Conservation (phyloP, 176 grass and related monocot species). For the Tillandsia leiboldiana region DNA sequence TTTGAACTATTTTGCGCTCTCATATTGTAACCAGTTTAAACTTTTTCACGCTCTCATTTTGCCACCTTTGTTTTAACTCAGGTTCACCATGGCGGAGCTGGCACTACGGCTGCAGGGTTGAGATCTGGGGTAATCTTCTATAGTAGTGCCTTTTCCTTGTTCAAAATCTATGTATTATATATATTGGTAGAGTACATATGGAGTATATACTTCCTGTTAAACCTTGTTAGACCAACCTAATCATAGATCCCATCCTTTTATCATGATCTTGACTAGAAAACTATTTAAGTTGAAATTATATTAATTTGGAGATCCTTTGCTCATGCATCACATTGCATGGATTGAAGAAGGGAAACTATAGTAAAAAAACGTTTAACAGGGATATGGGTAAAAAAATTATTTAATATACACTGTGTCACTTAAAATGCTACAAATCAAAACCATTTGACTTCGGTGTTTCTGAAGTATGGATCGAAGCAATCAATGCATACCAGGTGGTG, state of each 20-base stretch:
- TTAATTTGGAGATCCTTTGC: no score
- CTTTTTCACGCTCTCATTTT: slow-evolving; percentile 6
- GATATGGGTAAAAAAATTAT: no score
- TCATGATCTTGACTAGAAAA: neutral
- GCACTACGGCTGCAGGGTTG: slow-evolving; percentile 82
- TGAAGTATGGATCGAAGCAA: no score
- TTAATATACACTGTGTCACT: no score
- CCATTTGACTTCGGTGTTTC: no score
- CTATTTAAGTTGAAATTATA: no score
- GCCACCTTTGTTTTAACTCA: slow-evolving; percentile 28
- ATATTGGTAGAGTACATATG: neutral
- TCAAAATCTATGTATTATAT: neutral
- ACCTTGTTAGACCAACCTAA: neutral
- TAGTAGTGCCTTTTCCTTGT: neutral
- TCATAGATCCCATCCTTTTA: neutral
- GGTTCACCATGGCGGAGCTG: slow-evolving; percentile 98
- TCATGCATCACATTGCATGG: no score
- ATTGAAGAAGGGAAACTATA: no score
- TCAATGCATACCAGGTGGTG: no score
- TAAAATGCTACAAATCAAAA: no score
- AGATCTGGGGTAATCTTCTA: slow-evolving; percentile 69
- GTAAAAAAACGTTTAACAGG: no score
- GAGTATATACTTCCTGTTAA: neutral
- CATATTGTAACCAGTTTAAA: neutral
- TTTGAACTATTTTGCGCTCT: neutral